Evolutionary conservation across 2,329 filamentous ascomycete genomes (phyloP).

Genomic region (Gremmenia infestans): DNA sequence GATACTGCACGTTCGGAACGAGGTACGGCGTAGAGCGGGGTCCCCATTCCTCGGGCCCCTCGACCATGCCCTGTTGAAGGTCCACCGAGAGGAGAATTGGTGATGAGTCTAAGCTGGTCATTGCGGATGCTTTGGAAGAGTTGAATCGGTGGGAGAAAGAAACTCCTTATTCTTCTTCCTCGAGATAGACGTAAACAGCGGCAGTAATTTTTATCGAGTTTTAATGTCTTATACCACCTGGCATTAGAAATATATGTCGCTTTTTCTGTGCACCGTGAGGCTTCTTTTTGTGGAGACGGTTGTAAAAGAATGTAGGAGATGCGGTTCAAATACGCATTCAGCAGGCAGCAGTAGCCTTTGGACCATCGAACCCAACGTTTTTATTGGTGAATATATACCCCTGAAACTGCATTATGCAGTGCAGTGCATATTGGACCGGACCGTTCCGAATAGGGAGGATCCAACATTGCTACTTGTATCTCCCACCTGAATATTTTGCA

Average conservation of each 20-base stretch:
- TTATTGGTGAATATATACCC: neutral
- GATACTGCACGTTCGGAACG: conserved; percentile 9
- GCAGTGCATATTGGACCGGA: neutral
- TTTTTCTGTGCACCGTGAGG: no score
- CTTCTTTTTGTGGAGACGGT: no score
- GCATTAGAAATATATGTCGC: no score
- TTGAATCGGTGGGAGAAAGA: neutral
- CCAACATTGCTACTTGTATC: neutral
- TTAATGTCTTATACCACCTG: no score
- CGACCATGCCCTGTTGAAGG: conserved; percentile 20
- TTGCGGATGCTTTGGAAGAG: neutral
- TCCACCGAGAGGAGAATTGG: conserved; percentile 22
- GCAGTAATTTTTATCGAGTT: no score
- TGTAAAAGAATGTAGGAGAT: no score
- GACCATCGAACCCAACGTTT: neutral
- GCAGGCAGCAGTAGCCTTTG: no score
- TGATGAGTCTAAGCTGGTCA: neutral
- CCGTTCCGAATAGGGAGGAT: neutral
- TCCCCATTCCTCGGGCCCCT: conserved; percentile 13
- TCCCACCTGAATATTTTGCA: neutral
- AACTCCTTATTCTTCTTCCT: neutral
- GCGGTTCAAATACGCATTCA: neutral
- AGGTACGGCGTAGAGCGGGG: conserved; percentile 22
- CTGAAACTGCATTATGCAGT: neutral
- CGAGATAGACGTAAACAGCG: no score